Percentiles rank a stretch among this genome's conserved stretches.
These are phyloP conservation scores for Skeletonema marinoi DNA, from an alignment of 108 stramenopile genomes.

Conservation along the genomic window DNA sequence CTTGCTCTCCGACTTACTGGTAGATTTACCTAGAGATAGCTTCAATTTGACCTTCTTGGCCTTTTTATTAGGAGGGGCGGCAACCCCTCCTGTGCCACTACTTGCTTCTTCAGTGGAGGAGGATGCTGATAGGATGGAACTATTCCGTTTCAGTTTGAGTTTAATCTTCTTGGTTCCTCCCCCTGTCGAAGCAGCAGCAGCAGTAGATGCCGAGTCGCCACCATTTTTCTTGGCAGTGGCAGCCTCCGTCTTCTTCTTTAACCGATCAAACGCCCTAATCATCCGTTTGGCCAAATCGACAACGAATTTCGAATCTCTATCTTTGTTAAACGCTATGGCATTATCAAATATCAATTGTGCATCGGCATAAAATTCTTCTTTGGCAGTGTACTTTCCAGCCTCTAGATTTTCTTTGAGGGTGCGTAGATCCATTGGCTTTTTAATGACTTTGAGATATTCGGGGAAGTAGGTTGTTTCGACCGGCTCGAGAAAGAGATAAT, in stretches of 20 bases:
- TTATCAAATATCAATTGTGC: conserved; percentile 53
- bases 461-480: conserved; percentile 65
- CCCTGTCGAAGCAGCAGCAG: neutral
- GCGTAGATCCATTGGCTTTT: conserved; percentile 69
- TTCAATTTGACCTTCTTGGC: conserved; percentile 15
- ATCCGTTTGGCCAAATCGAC: conserved; percentile 68
- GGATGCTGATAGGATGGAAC: neutral
- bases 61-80: conserved; percentile 10
- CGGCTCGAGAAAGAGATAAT: conserved; percentile 73
- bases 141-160: conserved; percentile 29
- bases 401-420: conserved; percentile 69
- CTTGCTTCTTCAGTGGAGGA: conserved; percentile 1
- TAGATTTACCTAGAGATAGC: conserved; percentile 43
- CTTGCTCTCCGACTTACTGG: neutral
- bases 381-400: conserved; percentile 45
- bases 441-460: conserved; percentile 59
- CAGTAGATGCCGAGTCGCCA: neutral
- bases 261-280: conserved; percentile 60
- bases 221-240: conserved; percentile 14
- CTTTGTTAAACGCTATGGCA: conserved; percentile 68
- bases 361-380: conserved; percentile 32
- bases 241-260: conserved; percentile 54
- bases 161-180: conserved; percentile 30
- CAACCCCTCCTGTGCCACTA: neutral
- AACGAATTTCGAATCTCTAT: conserved; percentile 62